phyloP scores from a whole-genome alignment of 2,329 filamentous ascomycete genomes.

The Ophiostoma novo-ulmi region DNA sequence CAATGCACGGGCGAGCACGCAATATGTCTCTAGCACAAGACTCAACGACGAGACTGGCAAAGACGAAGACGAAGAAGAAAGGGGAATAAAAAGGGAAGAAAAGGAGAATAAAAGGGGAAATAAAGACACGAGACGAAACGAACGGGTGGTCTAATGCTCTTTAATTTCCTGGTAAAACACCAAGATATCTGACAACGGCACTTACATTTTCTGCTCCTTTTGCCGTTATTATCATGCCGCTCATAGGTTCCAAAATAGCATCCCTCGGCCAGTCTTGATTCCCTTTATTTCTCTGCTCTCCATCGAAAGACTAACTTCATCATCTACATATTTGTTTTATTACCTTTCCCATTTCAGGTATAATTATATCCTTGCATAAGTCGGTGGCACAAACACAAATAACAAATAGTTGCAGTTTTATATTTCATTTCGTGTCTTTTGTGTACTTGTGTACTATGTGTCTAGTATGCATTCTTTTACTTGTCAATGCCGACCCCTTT shows the following conservation, averaged over 20 bases:
- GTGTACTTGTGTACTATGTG: not conserved
- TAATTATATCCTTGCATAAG: not conserved
- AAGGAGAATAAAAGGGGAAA: not conserved
- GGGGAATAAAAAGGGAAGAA: not conserved
- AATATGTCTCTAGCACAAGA: slow-evolving; percentile 11
- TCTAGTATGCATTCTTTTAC: not conserved
- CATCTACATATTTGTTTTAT: not conserved
- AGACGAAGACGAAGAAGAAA: not conserved
- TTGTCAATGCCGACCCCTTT: not conserved
- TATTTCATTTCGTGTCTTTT: not conserved
- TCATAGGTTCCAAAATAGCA: too few species aligned
- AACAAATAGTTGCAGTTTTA: slow-evolving; percentile 12
- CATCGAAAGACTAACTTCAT: not conserved
- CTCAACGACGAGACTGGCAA: not conserved
- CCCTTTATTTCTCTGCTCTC: not conserved
- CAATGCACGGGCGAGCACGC: slow-evolving; percentile 11
- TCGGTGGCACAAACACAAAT: not conserved
- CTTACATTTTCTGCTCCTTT: too few species aligned
- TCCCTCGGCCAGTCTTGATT: too few species aligned
- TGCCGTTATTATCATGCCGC: too few species aligned
- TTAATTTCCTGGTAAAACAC: too few species aligned
- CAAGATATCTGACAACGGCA: too few species aligned
- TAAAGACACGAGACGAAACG: slow-evolving; percentile 11
- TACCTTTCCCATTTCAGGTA: not conserved
- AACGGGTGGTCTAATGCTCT: not conserved